A percentile compares a stretch with the other conserved stretches of the same genome.
phyloP scores from a whole-genome alignment of 1,139 yeast genomes.

The Blastobotrys arbuscula region DNA sequence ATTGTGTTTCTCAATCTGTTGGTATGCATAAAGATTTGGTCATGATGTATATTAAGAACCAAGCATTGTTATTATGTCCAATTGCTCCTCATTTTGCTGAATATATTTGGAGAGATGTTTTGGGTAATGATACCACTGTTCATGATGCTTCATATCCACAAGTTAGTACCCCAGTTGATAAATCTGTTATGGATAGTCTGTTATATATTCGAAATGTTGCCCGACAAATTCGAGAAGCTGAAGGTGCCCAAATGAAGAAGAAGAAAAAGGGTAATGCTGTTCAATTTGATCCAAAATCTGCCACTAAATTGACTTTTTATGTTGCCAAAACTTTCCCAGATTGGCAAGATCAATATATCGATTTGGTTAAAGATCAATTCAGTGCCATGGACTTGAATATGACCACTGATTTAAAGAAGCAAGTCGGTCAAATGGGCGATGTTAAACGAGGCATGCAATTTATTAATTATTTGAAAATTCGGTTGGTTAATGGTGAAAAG shows the following conservation, averaged over 20 bases:
- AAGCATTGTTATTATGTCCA: slow-evolving; percentile 80
- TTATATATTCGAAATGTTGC: slow-evolving; percentile 71
- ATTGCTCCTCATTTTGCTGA: slow-evolving; percentile 96
- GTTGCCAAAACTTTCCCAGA: slow-evolving; percentile 85
- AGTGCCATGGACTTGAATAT: slow-evolving; percentile 38
- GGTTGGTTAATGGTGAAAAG: slow-evolving; percentile 48
- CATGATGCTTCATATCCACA: slow-evolving; percentile 79
- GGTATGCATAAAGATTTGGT: slow-evolving; percentile 82
- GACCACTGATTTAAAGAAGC: slow-evolving; percentile 35
- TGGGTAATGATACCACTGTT: slow-evolving; percentile 52
- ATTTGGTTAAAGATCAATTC: slow-evolving; percentile 72
- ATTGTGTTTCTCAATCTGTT: slow-evolving; percentile 49
- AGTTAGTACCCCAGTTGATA: slow-evolving; percentile 59
- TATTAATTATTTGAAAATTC: slow-evolving; percentile 75
- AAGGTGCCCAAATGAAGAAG: slow-evolving; percentile 80
- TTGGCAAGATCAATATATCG: slow-evolving; percentile 90
- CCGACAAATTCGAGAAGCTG: slow-evolving; percentile 87
- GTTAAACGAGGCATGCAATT: slow-evolving; percentile 98
- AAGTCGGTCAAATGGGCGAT: slow-evolving; percentile 38
- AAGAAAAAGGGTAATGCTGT: slow-evolving; percentile 62
- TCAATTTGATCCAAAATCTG: slow-evolving; percentile 64
- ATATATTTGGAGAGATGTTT: slow-evolving; percentile 75
- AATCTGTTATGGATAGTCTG: slow-evolving; percentile 58
- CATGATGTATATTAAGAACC: slow-evolving; percentile 74
- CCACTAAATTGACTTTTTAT: slow-evolving; percentile 66